phyloP scores from a whole-genome alignment of 345 rosid species.

The Dovyalis caffra region DNA sequence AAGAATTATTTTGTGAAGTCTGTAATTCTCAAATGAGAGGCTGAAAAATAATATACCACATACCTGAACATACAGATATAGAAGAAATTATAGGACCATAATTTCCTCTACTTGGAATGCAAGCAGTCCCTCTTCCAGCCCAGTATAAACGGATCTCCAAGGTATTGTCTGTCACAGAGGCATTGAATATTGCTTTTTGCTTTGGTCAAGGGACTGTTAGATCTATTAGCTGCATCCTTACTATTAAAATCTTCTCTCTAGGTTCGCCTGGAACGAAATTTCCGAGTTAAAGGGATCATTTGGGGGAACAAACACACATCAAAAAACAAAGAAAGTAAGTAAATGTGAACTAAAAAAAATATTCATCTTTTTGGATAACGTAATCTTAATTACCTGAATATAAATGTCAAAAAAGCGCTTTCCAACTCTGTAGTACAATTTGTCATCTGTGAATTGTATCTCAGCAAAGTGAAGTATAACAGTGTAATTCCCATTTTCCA shows the following conservation, averaged over 20 bases:
- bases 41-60: slow-evolving; percentile 22
- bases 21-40: no score
- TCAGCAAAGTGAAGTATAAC: slow-evolving; percentile 15
- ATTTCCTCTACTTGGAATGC: slow-evolving; percentile 39
- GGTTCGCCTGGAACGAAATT: background rate
- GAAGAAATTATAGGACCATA: slow-evolving; percentile 72
- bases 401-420: slow-evolving; percentile 3
- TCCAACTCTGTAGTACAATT: background rate
- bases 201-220: background rate
- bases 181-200: slow-evolving; percentile 16
- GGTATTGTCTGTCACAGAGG: slow-evolving; percentile 32
- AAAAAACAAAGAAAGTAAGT: no score
- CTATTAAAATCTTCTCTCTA: slow-evolving; percentile 2
- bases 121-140: slow-evolving; percentile 66
- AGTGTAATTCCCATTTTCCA: slow-evolving; percentile 2
- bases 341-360: no score
- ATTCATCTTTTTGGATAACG: background rate
- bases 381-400: background rate
- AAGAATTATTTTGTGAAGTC: no score
- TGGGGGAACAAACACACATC: no score
- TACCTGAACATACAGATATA: slow-evolving; percentile 50
- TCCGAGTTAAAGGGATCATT: background rate
- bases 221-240: background rate
- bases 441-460: background rate
- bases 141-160: slow-evolving; percentile 57